phyloP scores from a whole-genome alignment of 208 protist species.

The Wallacemonas sp. region DNA sequence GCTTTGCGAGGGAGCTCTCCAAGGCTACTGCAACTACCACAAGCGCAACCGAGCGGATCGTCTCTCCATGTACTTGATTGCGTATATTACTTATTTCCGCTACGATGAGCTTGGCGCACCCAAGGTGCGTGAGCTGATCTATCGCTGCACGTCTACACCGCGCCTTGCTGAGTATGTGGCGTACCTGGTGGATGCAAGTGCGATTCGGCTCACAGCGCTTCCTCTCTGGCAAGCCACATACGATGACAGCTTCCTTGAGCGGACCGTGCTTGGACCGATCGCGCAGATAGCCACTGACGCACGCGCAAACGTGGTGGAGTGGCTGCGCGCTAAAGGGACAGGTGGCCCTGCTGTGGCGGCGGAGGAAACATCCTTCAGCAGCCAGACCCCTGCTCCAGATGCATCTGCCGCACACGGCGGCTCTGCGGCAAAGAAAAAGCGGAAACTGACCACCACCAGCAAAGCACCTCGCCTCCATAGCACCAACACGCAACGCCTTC shows the following conservation, averaged over 20 bases:
- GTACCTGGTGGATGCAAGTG: constrained; percentile 46
- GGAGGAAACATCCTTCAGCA: constrained; percentile 9
- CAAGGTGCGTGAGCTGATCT: constrained; percentile 51
- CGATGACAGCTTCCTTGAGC: constrained; percentile 52
- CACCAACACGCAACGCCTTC: constrained; percentile 18
- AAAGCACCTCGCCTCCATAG: background rate
- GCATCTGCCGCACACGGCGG: background rate
- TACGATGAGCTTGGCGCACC: constrained; percentile 47
- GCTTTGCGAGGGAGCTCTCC: constrained; percentile 67
- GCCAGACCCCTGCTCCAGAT: background rate
- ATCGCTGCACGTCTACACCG: constrained; percentile 36
- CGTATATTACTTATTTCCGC: constrained; percentile 74
- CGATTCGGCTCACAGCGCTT: constrained; percentile 31
- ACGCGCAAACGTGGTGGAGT: constrained; percentile 34
- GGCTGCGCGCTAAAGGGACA: constrained; percentile 21
- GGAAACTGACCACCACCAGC: constrained; percentile 1
- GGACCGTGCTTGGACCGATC: constrained; percentile 31
- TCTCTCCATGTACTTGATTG: constrained; percentile 68
- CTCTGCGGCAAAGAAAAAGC: background rate
- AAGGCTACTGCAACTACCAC: constrained; percentile 67
- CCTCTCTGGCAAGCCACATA: constrained; percentile 55
- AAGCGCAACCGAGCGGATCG: constrained; percentile 56
- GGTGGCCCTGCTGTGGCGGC: background rate
- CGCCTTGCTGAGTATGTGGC: constrained; percentile 64
- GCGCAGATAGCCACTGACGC: constrained; percentile 27